Evolutionary conservation across 805 yeast genomes (phyloP), one percentile per base, ranked within the genome.

Genomic region (Metschnikowia sp.): DNA sequence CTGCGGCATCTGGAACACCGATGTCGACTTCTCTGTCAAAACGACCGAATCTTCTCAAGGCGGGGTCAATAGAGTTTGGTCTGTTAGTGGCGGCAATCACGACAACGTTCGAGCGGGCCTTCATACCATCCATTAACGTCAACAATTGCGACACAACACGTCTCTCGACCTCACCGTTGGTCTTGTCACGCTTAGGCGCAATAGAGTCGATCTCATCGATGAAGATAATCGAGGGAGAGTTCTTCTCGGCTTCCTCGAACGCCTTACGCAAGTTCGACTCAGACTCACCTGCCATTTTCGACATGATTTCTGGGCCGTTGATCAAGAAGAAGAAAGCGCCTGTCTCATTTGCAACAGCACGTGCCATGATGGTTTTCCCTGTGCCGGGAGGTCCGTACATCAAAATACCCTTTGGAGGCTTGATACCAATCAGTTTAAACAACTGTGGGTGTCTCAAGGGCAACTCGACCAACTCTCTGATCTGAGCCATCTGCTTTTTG

Each of bases 321-420:
- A 94, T 94, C 61, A 94, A 80, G 69, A 94, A 94, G 81, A 94
- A 94, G 69, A 94, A 94, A 1, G 99, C 99, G 64, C 99, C 99
- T 22, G 99, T 94, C 72, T 94, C 99, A 62, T 94, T 94, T 40
- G 99, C 99, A 44, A 94, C 99, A n/a, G 99, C 99, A 68, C 99
- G 84, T 2, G 99, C 99, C 96, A 94, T 90, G 58, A 94, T 78
- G 31, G 99, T 94, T 74, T 94, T 94, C 87, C 99, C 99, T 12
- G 99, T 94, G 82, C 99, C 99, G 32, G 99, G 99, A 42, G 99
- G 99, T 64, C 99, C 99, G 68, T 87, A 94, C 96, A 88, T 88
- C 64, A 94, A 80, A 52, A 94, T 90, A 76, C 99, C 99, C 70
- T 89, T 88, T 56, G 99, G 99, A 37, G 99, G 99, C 70, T 94